Evolutionary conservation across 441 rosid genomes (phyloP), one percentile per base, ranked within the genome.

Genomic region (Syzygium syzygioides): DNA sequence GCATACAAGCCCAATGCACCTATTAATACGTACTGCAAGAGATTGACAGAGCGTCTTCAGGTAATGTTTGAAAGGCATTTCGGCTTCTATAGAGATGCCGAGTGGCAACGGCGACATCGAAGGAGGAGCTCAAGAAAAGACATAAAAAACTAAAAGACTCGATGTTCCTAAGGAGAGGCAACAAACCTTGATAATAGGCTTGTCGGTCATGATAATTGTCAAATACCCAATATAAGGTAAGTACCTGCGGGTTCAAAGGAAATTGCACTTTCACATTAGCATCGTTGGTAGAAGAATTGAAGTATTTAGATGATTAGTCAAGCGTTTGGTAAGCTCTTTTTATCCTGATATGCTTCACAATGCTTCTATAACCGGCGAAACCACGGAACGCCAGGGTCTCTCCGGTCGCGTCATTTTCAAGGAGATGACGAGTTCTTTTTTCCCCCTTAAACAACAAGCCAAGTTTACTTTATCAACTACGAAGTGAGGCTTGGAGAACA

Each of bases 181-280:
- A 89, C 89, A 23, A 89, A 96, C 99, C 99, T 97, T 98, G 93
- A 97, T 94, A 85, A 98, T 94, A 25, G 99, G 99, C 90, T 96
- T 94, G 87, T 98, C 99, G 2, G 99, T 96, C 97, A 95, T 96
- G 90, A 97, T 92, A 90, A 98, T 97, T 53, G 99, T 97, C 88
- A 96, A 97, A 98, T 98, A 98, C 66, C 99, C 99, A 89, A 96
- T 97, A 88, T 98, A 96, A 23, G 98, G 99, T 91, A 97, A 92
- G 91, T 96, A 94, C 91, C 98, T 96, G 95, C 90, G 90, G 30
- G 89, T 19, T 68, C 48, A 13, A 87, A 79, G 88, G n/a, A 88
- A 28, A 53, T 30, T 76, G 83, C 52, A 25, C 52, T 25, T 76
- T 41, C 52, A 23, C 28, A 13, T 76, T 76, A 76, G 52, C 83